These are phyloP conservation scores for Areca catechu DNA, from an alignment of 176 grass and related monocot genomes.

Conservation along the genomic window DNA sequence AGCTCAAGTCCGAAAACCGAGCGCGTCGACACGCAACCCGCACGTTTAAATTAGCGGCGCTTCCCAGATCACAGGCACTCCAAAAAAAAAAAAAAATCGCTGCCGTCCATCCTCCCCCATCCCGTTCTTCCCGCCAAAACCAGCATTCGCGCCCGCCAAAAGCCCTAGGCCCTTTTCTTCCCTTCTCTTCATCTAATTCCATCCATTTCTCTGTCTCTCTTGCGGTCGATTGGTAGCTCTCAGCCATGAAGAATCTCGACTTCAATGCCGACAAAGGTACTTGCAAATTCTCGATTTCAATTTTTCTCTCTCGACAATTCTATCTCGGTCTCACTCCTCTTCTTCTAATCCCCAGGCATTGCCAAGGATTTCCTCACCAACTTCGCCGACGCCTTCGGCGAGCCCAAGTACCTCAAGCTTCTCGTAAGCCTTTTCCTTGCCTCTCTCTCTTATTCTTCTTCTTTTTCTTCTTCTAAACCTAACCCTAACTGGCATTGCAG, in stretches of 20 bases:
- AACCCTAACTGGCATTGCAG: constrained; percentile 27
- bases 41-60: too few relatives aligned
- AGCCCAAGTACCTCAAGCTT: constrained; percentile 81
- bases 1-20: too few relatives aligned
- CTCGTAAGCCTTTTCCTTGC: constrained; percentile 36
- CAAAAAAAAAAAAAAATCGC: too few relatives aligned
- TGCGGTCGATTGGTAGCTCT: too few relatives aligned
- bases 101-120: too few relatives aligned
- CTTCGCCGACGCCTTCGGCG: constrained; percentile 47
- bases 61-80: too few relatives aligned
- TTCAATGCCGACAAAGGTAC: constrained; percentile 73
- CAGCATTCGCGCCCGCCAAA: neutral
- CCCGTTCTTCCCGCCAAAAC: too few relatives aligned
- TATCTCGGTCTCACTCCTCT: neutral
- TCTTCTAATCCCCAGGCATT: constrained; percentile 30
- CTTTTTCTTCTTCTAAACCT: too few relatives aligned
- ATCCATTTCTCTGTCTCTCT: too few relatives aligned
- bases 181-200: too few relatives aligned
- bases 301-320: neutral
- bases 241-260: constrained; percentile 44
- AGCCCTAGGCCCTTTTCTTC: too few relatives aligned
- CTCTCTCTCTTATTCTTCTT: neutral
- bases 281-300: neutral
- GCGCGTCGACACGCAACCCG: too few relatives aligned
- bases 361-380: constrained; percentile 91